These are phyloP conservation scores for Obba rivulosa DNA, from an alignment of 768 basidiomycete genomes.

Conservation along the genomic window DNA sequence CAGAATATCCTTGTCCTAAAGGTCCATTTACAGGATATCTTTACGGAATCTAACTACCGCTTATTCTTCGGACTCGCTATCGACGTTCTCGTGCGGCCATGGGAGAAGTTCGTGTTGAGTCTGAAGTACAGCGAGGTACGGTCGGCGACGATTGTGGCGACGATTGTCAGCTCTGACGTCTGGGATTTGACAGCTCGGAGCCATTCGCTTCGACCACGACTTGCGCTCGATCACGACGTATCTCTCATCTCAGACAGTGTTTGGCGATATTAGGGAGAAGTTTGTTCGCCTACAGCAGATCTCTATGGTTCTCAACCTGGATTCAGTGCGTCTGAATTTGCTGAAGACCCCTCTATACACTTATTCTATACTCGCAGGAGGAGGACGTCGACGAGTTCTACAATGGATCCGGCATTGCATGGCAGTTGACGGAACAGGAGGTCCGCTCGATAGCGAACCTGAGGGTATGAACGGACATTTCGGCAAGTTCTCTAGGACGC, in stretches of 20 bases:
- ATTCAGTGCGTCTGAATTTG: slow-evolving; percentile 44
- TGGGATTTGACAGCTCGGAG: slow-evolving; percentile 64
- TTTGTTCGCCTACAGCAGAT: slow-evolving; percentile 91
- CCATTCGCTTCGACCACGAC: slow-evolving; percentile 92
- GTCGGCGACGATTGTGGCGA: no score
- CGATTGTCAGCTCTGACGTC: background rate
- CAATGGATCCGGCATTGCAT: slow-evolving; percentile 85
- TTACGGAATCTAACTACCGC: slow-evolving; percentile 87
- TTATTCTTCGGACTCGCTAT: slow-evolving; percentile 80
- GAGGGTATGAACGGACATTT: background rate
- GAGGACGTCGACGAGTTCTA: slow-evolving; percentile 96
- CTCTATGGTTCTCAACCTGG: slow-evolving; percentile 85
- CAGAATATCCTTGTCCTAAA: background rate
- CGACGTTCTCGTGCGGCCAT: slow-evolving; percentile 86
- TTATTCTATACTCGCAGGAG: slow-evolving; percentile 45
- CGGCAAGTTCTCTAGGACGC: no score
- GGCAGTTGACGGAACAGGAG: slow-evolving; percentile 77
- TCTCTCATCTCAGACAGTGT: slow-evolving; percentile 82
- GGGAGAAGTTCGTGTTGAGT: slow-evolving; percentile 83
- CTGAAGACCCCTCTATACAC: background rate
- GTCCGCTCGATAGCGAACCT: slow-evolving; percentile 40
- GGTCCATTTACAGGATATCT: slow-evolving; percentile 52
- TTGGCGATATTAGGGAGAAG: slow-evolving; percentile 89
- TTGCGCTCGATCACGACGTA: slow-evolving; percentile 78
- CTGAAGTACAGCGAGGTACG: slow-evolving; percentile 86